Evolutionary conservation across 768 basidiomycete genomes (phyloP), one percentile per base, ranked within the genome.

Genomic region (Neoboletus subvelutipes): DNA sequence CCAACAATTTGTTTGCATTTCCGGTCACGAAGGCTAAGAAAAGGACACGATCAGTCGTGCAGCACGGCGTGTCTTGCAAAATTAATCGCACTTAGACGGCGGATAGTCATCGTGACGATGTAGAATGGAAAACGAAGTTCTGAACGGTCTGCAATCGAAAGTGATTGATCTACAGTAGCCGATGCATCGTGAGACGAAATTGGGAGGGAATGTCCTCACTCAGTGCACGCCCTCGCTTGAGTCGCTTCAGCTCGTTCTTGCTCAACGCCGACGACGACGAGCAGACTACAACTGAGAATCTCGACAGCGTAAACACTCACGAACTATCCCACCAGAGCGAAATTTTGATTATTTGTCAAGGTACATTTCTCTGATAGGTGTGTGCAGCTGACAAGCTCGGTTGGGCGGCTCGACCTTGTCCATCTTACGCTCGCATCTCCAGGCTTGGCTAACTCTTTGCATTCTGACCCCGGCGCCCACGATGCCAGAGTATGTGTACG

Each of bases 1-100:
- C 96, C 57, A 79, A 81, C 28, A 98, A 78, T 72, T 98, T 98
- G 77, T 94, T 93, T 20, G 86, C 83, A 69, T 98, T 98, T 28
- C 94, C 92, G 0, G 96, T 98, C 18, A 98, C 93, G 71, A 98
- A 97, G 26, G 89, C 94, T 96, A 54, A 22, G 34, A 58, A 6
- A n/a, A n/a, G 41, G 20, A 42, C 15, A 29, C 5, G 12, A 43
- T 73, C 47, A 70, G 52, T 49, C 13, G n/a, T 37, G 12, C 13
- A 40, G 37, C n/a, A 5, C 15, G 29, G 42, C 10, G 11, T 28
- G 11, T 34, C 28, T 40, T 20, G 28, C n/a, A 33, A n/a, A 7
- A 36, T 50, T 24, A 22, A 47, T 50, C 64, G 24, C 59, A 72
- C 71, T 73, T 28, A 73, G 58, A 36, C 54, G 59, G 54, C 54